Conservation (phyloP, 495 filamentous ascomycete species). For the Lasiosphaeria miniovina region DNA sequence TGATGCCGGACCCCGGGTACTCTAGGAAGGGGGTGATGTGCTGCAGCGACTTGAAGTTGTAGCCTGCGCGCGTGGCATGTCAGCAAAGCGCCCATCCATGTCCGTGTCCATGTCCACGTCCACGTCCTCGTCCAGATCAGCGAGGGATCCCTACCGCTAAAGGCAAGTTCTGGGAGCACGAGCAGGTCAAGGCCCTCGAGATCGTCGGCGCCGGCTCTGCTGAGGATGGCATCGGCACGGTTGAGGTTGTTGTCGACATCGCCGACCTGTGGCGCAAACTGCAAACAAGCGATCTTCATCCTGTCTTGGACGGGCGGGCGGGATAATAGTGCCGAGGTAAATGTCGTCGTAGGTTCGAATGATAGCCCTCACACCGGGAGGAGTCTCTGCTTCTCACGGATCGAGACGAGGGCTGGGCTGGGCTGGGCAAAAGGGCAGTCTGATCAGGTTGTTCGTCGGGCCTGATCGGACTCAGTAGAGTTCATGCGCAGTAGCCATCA, state of each 20-base stretch:
- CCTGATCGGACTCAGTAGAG: too few species aligned
- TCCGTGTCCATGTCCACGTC: too few species aligned
- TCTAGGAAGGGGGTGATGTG: constrained; percentile 82
- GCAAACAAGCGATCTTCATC: constrained; percentile 42
- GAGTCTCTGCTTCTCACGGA: too few species aligned
- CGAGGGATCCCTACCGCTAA: constrained; percentile 60
- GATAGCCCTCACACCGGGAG: too few species aligned
- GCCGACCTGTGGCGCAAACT: constrained; percentile 71
- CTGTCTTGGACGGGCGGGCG: constrained; percentile 5
- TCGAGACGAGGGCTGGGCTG: too few species aligned
- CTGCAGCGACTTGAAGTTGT: constrained; percentile 80
- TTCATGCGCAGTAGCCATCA: too few species aligned
- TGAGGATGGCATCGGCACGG: constrained; percentile 69
- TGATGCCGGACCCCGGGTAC: constrained; percentile 66
- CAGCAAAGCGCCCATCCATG: not conserved
- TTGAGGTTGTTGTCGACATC: constrained; percentile 74
- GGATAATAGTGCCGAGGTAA: not conserved
- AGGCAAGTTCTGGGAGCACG: constrained; percentile 82
- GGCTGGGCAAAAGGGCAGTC: too few species aligned
- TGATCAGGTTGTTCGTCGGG: too few species aligned
- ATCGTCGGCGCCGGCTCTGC: constrained; percentile 44
- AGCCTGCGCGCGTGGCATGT: constrained; percentile 54
- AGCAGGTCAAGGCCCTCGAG: constrained; percentile 65
- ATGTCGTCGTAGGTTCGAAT: not conserved
- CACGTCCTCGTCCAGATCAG: too few species aligned